phyloP scores from a whole-genome alignment of 306 rosid species.

The Castanea crenata region DNA sequence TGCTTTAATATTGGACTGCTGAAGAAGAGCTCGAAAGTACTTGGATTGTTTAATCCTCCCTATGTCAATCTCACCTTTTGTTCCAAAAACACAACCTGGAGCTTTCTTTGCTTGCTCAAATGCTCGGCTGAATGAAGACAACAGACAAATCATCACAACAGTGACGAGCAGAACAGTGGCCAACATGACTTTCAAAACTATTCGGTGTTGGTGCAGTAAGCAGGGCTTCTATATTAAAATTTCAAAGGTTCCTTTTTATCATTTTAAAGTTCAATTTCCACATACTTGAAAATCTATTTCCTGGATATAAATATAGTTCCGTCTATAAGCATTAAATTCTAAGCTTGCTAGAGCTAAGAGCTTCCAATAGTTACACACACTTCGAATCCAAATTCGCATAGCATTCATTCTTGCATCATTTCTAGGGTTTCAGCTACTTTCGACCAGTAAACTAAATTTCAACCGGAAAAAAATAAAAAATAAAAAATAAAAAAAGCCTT shows the following conservation, averaged over 20 bases:
- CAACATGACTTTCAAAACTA: background rate
- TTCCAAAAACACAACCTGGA: conserved; percentile 54
- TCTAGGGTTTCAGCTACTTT: background rate
- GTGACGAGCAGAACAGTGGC: too few relatives aligned
- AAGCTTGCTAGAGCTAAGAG: background rate
- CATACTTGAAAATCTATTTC: background rate
- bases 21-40: conserved; percentile 61
- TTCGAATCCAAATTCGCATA: background rate
- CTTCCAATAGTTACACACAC: background rate
- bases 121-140: conserved; percentile 52
- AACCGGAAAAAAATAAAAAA: background rate
- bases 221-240: background rate
- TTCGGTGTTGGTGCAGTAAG: background rate
- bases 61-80: conserved; percentile 60
- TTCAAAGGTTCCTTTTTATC: background rate
- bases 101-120: conserved; percentile 78
- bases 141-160: conserved; percentile 15
- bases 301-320: background rate
- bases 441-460: background rate
- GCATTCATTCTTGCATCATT: background rate
- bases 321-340: background rate
- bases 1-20: conserved; percentile 40
- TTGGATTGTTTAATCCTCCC: conserved; percentile 71
- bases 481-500: background rate
- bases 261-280: background rate